phyloP scores from a whole-genome alignment of 441 rosid genomes.

The Oxalis stricta region DNA sequence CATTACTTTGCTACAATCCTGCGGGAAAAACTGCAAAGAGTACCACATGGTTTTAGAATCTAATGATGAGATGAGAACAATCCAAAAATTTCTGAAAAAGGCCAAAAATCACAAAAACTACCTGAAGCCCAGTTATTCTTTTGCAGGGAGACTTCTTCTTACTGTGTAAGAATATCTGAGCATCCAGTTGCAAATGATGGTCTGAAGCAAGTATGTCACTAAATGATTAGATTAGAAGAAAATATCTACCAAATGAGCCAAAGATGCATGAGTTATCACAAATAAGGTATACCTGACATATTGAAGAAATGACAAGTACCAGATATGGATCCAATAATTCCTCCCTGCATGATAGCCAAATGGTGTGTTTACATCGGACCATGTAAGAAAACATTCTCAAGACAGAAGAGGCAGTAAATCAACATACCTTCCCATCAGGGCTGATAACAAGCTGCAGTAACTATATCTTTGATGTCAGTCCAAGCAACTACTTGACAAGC shows the following conservation, averaged over 20 bases:
- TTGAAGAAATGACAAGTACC: constrained; percentile 71
- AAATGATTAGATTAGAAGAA: constrained; percentile 1
- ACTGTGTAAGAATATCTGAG: constrained; percentile 40
- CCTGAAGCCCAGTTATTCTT: constrained; percentile 79
- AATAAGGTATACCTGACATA: constrained; percentile 37
- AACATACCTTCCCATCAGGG: constrained; percentile 69
- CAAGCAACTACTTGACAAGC: constrained; percentile 71
- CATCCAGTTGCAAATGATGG: constrained; percentile 67
- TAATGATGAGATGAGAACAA: background rate
- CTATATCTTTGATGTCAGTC: constrained; percentile 61
- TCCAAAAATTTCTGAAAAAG: background rate
- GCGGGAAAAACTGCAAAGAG: constrained; percentile 45
- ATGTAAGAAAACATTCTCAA: background rate
- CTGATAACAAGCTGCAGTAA: constrained; percentile 84
- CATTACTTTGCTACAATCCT: constrained; percentile 61
- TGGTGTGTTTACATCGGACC: constrained; percentile 10
- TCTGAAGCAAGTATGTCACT: constrained; percentile 28
- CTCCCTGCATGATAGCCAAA: constrained; percentile 40
- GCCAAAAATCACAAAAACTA: constrained; percentile 12
- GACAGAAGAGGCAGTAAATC: constrained; percentile 6
- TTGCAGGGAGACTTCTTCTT: constrained; percentile 63
- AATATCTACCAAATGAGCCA: background rate
- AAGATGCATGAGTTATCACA: background rate
- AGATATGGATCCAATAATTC: constrained; percentile 56
- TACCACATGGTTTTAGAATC: background rate